A percentile compares a stretch with the other conserved stretches of the same genome.
phyloP scores from a whole-genome alignment of 495 filamentous ascomycete species.

The Amphirosellinia nigrospora region DNA sequence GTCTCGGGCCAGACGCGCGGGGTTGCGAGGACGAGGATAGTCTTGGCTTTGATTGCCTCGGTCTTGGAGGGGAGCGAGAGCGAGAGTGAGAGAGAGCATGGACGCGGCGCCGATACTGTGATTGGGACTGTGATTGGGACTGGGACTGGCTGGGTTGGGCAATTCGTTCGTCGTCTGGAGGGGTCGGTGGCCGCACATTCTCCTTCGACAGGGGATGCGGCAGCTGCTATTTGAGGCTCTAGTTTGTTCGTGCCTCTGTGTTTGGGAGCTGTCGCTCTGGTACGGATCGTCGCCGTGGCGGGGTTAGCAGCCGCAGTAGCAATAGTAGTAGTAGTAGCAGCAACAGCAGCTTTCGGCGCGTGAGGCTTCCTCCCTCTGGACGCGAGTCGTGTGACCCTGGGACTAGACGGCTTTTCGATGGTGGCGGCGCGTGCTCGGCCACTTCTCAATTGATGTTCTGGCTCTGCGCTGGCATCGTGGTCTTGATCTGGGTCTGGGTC shows the following conservation, averaged over 20 bases:
- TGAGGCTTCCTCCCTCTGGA: slow-evolving; percentile 13
- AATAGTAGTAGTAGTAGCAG: neutral
- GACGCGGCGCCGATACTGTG: neutral
- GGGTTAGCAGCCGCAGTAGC: slow-evolving; percentile 4
- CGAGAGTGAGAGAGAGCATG: neutral
- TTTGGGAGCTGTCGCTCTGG: slow-evolving; percentile 11
- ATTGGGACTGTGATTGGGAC: neutral
- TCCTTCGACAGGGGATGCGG: slow-evolving; percentile 21
- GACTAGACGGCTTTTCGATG: slow-evolving; percentile 11
- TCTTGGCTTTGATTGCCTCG: slow-evolving; percentile 23
- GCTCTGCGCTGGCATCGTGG: slow-evolving; percentile 32
- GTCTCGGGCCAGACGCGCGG: slow-evolving; percentile 33
- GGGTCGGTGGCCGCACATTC: slow-evolving; percentile 26
- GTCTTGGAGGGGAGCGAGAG: slow-evolving; percentile 9
- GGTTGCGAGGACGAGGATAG: slow-evolving; percentile 33
- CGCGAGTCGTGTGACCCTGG: neutral
- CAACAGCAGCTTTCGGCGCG: slow-evolving; percentile 21
- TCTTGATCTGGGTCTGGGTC: too few relatives aligned
- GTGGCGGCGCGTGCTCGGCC: slow-evolving; percentile 40
- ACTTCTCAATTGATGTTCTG: slow-evolving; percentile 42
- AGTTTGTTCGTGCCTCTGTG: neutral
- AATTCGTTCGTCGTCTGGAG: neutral
- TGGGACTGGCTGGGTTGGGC: slow-evolving; percentile 6
- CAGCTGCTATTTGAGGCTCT: neutral
- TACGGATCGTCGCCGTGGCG: slow-evolving; percentile 20